These are phyloP conservation scores for Gyromitra esculenta DNA, from an alignment of 2,329 filamentous ascomycete species.

Conservation along the genomic window DNA sequence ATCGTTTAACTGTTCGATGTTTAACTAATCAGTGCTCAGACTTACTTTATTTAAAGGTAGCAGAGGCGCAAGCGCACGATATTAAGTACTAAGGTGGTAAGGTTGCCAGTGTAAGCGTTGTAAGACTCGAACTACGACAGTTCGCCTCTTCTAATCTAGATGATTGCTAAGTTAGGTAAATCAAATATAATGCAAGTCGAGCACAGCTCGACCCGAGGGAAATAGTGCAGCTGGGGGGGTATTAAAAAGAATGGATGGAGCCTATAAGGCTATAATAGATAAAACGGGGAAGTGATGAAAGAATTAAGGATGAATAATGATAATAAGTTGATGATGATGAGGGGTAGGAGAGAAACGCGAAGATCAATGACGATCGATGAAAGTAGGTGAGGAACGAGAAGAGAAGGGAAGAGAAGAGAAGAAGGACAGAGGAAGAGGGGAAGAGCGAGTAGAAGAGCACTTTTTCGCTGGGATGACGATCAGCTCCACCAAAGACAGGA, in stretches of 20 bases:
- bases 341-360: constrained; percentile 2
- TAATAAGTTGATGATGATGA: background rate
- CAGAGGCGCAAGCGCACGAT: constrained; percentile 17
- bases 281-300: background rate
- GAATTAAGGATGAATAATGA: background rate
- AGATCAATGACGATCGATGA: constrained; percentile 16
- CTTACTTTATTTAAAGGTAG: constrained; percentile 4
- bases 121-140: constrained; percentile 18
- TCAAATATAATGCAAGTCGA: constrained; percentile 31
- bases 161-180: constrained; percentile 26
- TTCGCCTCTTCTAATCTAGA: constrained; percentile 15
- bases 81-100: constrained; percentile 43
- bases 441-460: constrained; percentile 44
- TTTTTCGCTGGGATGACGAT: constrained; percentile 29
- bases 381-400: background rate
- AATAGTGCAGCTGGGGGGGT: constrained; percentile 5
- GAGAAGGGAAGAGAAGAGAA: constrained; percentile 23
- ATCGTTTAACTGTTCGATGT: constrained; percentile 19
- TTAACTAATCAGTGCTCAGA: constrained; percentile 10
- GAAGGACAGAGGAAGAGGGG: constrained; percentile 24
- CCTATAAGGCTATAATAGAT: constrained; percentile 24
- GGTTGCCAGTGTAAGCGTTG: constrained; percentile 17
- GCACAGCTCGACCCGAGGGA: constrained; percentile 44
- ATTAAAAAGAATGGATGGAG: constrained; percentile 47
- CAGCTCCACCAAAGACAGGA: constrained; percentile 8